These are phyloP conservation scores for Cryptosporidium ryanae DNA, from an alignment of 169 alveolate species.

Conservation along the genomic window DNA sequence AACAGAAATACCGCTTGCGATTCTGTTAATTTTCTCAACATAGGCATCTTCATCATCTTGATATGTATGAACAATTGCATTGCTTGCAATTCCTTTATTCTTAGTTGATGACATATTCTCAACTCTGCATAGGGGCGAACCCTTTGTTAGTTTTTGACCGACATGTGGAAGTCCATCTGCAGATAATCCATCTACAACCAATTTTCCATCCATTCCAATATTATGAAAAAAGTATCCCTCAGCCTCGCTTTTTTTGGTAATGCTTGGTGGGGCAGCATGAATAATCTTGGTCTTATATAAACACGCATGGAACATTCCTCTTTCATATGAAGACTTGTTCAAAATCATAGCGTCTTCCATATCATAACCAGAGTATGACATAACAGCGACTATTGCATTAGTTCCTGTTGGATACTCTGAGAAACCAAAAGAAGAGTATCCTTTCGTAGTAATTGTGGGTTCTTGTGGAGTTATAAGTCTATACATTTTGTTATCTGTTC, in stretches of 20 bases:
- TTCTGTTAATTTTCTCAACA: slow-evolving; percentile 79
- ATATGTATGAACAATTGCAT: slow-evolving; percentile 76
- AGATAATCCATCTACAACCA: slow-evolving; percentile 79
- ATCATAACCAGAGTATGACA: slow-evolving; percentile 98
- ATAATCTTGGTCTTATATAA: slow-evolving; percentile 94
- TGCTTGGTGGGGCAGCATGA: slow-evolving; percentile 79
- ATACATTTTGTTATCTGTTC: slow-evolving; percentile 96
- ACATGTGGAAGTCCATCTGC: slow-evolving; percentile 89
- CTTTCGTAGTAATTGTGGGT: slow-evolving; percentile 97
- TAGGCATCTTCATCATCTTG: slow-evolving; percentile 82
- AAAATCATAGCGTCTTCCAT: slow-evolving; percentile 99
- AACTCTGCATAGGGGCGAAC: slow-evolving; percentile 81
- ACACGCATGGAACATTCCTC: slow-evolving; percentile 98
- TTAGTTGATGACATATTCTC: slow-evolving; percentile 74
- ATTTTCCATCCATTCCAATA: slow-evolving; percentile 77
- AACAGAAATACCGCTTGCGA: slow-evolving; percentile 67
- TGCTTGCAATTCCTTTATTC: slow-evolving; percentile 21
- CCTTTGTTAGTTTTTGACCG: slow-evolving; percentile 84
- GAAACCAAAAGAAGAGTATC: slow-evolving; percentile 91
- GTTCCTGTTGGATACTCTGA: slow-evolving; percentile 98
- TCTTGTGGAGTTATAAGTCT: slow-evolving; percentile 92
- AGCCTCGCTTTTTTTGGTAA: slow-evolving; percentile 75
- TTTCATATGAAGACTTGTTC: slow-evolving; percentile 97
- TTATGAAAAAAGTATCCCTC: slow-evolving; percentile 76
- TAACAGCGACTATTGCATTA: slow-evolving; percentile 99